Evolutionary conservation across 2,329 filamentous ascomycete species (phyloP).

Genomic region (Sclerotinia minor): DNA sequence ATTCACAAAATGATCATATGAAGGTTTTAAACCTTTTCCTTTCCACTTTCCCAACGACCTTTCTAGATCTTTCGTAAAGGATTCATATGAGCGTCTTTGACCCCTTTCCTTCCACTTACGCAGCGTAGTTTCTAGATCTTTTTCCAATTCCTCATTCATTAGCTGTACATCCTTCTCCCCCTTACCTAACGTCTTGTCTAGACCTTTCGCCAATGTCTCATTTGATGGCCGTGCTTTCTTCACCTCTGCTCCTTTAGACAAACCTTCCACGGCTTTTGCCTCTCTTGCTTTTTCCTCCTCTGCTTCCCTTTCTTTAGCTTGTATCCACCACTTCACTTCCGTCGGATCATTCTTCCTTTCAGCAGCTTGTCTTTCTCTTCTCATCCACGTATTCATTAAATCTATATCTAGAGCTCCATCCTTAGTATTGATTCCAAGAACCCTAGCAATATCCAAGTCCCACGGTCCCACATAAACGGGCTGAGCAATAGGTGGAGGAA

Average conservation of each 20-base stretch:
- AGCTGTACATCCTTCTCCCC: too few relatives aligned
- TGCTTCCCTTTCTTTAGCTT: neutral
- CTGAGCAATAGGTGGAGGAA: constrained; percentile 7
- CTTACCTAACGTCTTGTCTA: neutral
- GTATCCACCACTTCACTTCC: neutral
- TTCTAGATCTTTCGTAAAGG: too few relatives aligned
- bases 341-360: neutral
- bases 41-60: too few relatives aligned
- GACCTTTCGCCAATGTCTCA: neutral
- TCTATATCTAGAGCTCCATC: neutral
- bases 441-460: neutral
- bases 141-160: too few relatives aligned
- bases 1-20: too few relatives aligned
- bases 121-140: too few relatives aligned
- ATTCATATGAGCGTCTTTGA: too few relatives aligned
- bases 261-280: neutral
- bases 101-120: neutral
- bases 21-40: too few relatives aligned
- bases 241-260: too few relatives aligned
- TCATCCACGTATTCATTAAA: neutral
- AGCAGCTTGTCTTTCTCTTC: neutral
- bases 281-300: neutral
- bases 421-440: neutral
- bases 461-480: neutral
- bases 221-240: neutral